Conservation (phyloP, 1,284 basidiomycete genomes). For the Moniliella sp. region DNA sequence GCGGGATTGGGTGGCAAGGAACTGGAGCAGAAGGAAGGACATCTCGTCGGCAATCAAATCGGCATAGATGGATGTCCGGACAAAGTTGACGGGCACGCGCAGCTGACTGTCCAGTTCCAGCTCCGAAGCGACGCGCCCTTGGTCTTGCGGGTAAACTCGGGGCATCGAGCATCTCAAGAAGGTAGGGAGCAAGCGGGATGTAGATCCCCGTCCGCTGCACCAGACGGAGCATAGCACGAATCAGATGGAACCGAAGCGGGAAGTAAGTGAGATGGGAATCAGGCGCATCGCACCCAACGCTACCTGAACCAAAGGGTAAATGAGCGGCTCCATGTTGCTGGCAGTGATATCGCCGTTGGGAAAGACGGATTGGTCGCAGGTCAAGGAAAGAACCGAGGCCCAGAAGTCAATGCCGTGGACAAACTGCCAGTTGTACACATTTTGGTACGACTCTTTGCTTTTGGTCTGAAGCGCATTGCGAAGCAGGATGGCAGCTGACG, state of each 20-base stretch:
- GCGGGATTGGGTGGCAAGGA: slow-evolving; percentile 42
- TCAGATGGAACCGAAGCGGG: slow-evolving; percentile 55
- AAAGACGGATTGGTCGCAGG: slow-evolving; percentile 12
- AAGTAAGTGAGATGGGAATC: slow-evolving; percentile 56
- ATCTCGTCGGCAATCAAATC: slow-evolving; percentile 68
- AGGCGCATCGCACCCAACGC: slow-evolving; percentile 75
- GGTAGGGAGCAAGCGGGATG: slow-evolving; percentile 62
- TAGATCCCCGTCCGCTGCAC: slow-evolving; percentile 60
- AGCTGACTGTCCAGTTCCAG: slow-evolving; percentile 72
- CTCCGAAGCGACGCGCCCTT: slow-evolving; percentile 70
- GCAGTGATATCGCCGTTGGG: slow-evolving; percentile 33
- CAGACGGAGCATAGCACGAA: slow-evolving; percentile 51
- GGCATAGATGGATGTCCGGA: slow-evolving; percentile 64
- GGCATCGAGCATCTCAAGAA: slow-evolving; percentile 66
- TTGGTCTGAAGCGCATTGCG: slow-evolving; percentile 73
- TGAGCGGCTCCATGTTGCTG: slow-evolving; percentile 61
- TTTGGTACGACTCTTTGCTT: slow-evolving; percentile 34
- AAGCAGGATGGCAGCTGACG: slow-evolving; percentile 84
- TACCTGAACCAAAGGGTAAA: slow-evolving; percentile 89
- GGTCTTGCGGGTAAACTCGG: slow-evolving; percentile 53
- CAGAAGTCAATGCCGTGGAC: slow-evolving; percentile 91
- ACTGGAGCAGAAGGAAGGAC: slow-evolving; percentile 53
- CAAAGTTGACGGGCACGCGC: slow-evolving; percentile 65
- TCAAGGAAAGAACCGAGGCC: slow-evolving; percentile 46
- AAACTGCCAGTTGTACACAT: slow-evolving; percentile 69